Evolutionary conservation across 164 flowering plant species (phyloP).

Genomic region (Saururus chinensis): DNA sequence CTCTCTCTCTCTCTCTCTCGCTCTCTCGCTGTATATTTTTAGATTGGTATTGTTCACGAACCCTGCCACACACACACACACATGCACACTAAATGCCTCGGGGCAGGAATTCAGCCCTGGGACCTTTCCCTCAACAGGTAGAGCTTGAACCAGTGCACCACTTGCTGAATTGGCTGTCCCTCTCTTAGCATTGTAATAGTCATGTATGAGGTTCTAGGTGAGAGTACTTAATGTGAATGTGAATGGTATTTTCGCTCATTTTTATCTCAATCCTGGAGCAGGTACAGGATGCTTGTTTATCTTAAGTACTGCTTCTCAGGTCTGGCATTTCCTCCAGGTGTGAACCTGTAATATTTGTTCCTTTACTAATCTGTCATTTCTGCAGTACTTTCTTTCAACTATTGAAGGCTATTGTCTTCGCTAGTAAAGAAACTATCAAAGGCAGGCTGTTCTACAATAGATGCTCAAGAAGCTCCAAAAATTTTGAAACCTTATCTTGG

Average conservation of each 20-base stretch:
- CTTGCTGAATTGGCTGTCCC: neutral
- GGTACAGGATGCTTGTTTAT: slow-evolving; percentile 94
- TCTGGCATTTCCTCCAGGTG: slow-evolving; percentile 96
- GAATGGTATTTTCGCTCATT: neutral
- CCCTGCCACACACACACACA: too few species aligned
- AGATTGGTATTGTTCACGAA: neutral
- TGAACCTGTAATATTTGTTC: neutral
- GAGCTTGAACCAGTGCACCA: neutral
- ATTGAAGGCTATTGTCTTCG: neutral
- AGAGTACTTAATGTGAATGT: too few species aligned
- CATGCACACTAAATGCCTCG: neutral
- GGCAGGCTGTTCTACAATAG: too few species aligned
- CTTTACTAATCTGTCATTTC: neutral
- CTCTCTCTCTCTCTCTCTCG: too few species aligned
- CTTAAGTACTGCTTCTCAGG: slow-evolving; percentile 96
- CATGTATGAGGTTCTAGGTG: too few species aligned
- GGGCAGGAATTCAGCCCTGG: too few species aligned
- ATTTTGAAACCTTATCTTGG: too few species aligned
- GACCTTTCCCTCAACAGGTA: too few species aligned
- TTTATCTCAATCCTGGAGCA: slow-evolving; percentile 25
- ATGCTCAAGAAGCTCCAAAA: too few species aligned
- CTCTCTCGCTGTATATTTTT: neutral
- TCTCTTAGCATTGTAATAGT: too few species aligned
- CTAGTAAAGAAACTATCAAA: neutral
- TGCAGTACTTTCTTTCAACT: neutral